phyloP scores from a whole-genome alignment of 2,329 filamentous ascomycete species.

The Trichophyton schoenleinii region DNA sequence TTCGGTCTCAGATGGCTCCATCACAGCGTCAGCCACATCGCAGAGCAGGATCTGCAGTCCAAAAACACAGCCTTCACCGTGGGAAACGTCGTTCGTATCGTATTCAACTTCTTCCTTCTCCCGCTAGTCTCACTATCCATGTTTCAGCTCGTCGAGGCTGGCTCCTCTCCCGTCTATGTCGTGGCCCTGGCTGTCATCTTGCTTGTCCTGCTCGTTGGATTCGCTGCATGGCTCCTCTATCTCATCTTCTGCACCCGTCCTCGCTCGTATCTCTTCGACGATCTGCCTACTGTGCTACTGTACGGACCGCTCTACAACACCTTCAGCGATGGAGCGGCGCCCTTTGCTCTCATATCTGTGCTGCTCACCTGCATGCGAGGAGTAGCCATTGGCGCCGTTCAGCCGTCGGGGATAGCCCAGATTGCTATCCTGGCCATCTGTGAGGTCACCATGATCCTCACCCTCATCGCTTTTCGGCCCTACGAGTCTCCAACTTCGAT shows the following conservation, averaged over 20 bases:
- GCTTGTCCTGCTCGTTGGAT: slow-evolving; percentile 57
- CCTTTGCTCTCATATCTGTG: slow-evolving; percentile 79
- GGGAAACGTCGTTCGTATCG: slow-evolving; percentile 67
- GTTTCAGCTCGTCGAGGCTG: slow-evolving; percentile 75
- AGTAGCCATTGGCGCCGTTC: slow-evolving; percentile 81
- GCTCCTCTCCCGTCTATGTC: slow-evolving; percentile 53
- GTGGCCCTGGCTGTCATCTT: slow-evolving; percentile 65
- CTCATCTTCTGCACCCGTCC: slow-evolving; percentile 71
- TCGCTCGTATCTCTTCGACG: slow-evolving; percentile 80
- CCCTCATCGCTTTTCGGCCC: slow-evolving; percentile 76
- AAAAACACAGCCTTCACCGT: slow-evolving; percentile 85
- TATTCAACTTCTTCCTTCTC: slow-evolving; percentile 85
- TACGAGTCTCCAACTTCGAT: slow-evolving; percentile 89
- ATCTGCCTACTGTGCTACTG: slow-evolving; percentile 73
- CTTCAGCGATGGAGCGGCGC: slow-evolving; percentile 82
- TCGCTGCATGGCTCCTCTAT: slow-evolving; percentile 65
- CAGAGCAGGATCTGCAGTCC: slow-evolving; percentile 74
- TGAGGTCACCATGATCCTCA: slow-evolving; percentile 80
- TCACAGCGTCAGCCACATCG: slow-evolving; percentile 55
- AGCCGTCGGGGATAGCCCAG: slow-evolving; percentile 85
- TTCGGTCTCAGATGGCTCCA: slow-evolving; percentile 68
- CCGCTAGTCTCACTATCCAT: slow-evolving; percentile 77
- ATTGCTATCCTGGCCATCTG: slow-evolving; percentile 85
- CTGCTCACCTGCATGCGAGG: slow-evolving; percentile 74
- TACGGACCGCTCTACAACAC: slow-evolving; percentile 97